Base-by-base conservation (phyloP, 192 early-diverging fungal species). In the Podila epigama region DNA sequence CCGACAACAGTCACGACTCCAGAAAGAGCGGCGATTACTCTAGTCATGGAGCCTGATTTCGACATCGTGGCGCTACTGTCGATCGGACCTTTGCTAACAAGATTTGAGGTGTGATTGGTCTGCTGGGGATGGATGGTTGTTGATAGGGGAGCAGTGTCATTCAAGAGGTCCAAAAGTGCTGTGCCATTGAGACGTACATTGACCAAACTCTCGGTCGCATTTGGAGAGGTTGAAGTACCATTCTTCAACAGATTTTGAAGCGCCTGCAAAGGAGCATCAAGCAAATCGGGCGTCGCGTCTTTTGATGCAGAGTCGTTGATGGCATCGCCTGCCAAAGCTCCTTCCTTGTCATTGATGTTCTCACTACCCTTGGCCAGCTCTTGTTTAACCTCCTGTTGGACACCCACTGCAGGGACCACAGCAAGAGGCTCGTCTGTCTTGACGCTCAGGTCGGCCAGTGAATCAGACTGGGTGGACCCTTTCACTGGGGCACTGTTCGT, bases 401-500 rank as follows among this genome's bases (percentile, higher is more conserved):
- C 57, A 0, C 48, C 32, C 22, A 48, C 29, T 29, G 63, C 60
- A 20, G 63, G 70, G 27, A 65, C 32, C 12, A 54, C 63, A 13
- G 56, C 40, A 11, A 60, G 56, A 3, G 62, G 70, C 11, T 72
- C 32, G 28, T 72, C 70, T 1, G 70, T 27, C 22, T 72, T 51
- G 16, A 50, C 40, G n/a, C 32, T 18, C 5, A 72, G 33, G 25
- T 65, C 62, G 18, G 40, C 42, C 37, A 72, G 13, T 8, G 70
- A 53, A 0, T 18, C 36, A 5, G 35, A 1, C 9, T 53, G 37
- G 4, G 40, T 8, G 2, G 20, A 13, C 0, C 5, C 3, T 0
- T 53, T 9, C 5, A n/a, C n/a, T n/a, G n/a, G n/a, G n/a, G n/a
- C n/a, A n/a, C n/a, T n/a, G n/a, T n/a, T n/a, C n/a, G n/a, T n/a